Conservation (phyloP, 2,329 filamentous ascomycete species). For the Claviceps sp. region DNA sequence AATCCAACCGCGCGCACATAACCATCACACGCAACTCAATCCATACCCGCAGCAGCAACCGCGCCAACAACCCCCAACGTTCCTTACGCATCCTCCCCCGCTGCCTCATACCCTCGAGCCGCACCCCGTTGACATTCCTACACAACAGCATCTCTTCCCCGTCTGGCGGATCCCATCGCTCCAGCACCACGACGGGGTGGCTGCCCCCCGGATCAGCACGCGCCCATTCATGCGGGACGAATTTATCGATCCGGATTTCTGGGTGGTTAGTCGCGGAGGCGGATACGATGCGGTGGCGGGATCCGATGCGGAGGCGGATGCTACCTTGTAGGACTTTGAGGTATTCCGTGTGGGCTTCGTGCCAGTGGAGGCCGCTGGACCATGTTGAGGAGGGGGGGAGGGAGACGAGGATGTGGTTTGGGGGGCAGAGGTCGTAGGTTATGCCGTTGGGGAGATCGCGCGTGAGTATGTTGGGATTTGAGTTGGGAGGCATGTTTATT, state of each 20-base stretch:
- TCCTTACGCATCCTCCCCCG: not conserved
- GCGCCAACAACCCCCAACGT: slow-evolving; percentile 4
- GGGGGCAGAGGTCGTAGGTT: slow-evolving; percentile 22
- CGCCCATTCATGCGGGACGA: slow-evolving; percentile 32
- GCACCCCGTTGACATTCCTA: slow-evolving; percentile 32
- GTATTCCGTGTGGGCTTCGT: slow-evolving; percentile 32
- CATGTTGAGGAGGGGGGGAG: slow-evolving; percentile 29
- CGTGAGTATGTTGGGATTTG: slow-evolving; percentile 5
- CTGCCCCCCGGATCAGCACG: slow-evolving; percentile 18
- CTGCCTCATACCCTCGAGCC: slow-evolving; percentile 15
- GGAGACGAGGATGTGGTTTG: slow-evolving; percentile 26
- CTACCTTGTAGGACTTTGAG: slow-evolving; percentile 27
- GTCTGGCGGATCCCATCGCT: slow-evolving; percentile 33
- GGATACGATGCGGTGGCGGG: slow-evolving; percentile 7
- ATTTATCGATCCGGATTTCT: slow-evolving; percentile 22
- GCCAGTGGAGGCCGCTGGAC: slow-evolving; percentile 37
- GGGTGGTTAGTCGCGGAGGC: slow-evolving; percentile 11
- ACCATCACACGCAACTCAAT: slow-evolving; percentile 16
- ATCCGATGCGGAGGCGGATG: slow-evolving; percentile 15
- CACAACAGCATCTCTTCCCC: slow-evolving; percentile 34
- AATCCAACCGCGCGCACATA: slow-evolving; percentile 17
- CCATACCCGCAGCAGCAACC: slow-evolving; percentile 14
- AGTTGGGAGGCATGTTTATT: not conserved
- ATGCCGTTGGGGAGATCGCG: slow-evolving; percentile 11
- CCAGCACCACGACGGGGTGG: slow-evolving; percentile 28